These are phyloP conservation scores for Talaromyces sp. DNA, from an alignment of 2,329 filamentous ascomycete species.

Conservation along the genomic window DNA sequence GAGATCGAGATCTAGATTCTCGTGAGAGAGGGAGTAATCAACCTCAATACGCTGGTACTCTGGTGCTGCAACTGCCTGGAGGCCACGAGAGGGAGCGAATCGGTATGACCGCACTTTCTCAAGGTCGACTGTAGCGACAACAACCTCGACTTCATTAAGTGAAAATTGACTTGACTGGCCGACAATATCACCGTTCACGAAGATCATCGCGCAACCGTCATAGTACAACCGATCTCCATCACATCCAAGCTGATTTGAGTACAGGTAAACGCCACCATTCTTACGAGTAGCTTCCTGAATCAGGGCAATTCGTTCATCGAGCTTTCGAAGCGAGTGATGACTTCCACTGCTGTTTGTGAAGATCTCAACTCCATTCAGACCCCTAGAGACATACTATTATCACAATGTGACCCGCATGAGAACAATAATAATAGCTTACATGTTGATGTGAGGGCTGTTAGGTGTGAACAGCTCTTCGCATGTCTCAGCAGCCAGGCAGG, in stretches of 20 bases:
- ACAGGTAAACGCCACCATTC: conserved; percentile 12
- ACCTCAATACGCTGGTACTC: conserved; percentile 41
- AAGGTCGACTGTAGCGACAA: conserved; percentile 68
- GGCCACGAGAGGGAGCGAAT: conserved; percentile 30
- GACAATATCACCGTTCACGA: conserved; percentile 65
- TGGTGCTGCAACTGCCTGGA: conserved; percentile 37
- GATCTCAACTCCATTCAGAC: conserved; percentile 64
- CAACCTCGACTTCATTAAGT: conserved; percentile 66
- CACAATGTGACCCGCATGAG: fast-evolving
- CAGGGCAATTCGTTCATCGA: conserved; percentile 64
- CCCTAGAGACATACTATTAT: conserved; percentile 1
- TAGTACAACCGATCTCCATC: conserved; percentile 63
- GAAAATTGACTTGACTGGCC: conserved; percentile 69
- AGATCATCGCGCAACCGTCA: conserved; percentile 66
- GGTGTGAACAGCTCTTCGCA: conserved; percentile 71
- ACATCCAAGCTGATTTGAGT: conserved; percentile 35
- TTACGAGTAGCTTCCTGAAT: conserved; percentile 65
- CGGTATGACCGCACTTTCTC: conserved; percentile 60
- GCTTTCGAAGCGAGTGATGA: conserved; percentile 70
- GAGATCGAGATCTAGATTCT: conserved; percentile 47
- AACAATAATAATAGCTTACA: background rate
- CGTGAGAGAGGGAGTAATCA: conserved; percentile 40
- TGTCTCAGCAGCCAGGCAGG: conserved; percentile 65
- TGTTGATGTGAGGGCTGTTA: conserved; percentile 11
- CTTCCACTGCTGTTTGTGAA: conserved; percentile 70